Evolutionary conservation across 2,329 filamentous ascomycete species (phyloP), one percentile per base, ranked within the genome.

Genomic region (Scedosporium apiospermum): DNA sequence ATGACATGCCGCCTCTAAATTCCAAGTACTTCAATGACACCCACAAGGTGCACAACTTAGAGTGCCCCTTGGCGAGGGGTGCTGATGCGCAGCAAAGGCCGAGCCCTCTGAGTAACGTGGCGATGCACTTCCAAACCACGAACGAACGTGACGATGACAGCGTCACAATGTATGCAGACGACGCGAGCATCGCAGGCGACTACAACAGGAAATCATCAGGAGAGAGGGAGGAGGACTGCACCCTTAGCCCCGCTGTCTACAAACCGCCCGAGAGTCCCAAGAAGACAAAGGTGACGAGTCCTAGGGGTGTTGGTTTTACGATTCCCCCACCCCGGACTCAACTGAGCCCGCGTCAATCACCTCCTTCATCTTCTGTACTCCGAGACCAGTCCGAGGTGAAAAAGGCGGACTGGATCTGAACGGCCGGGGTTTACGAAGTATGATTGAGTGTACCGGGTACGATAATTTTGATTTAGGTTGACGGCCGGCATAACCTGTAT

Each of bases 161-260:
- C 5, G 62, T 55, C 16, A 64, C 63, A 1, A 58, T 59, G 42
- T 58, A 53, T 30, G 30, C 30, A 21, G 46, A 53, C 51, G 67
- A 70, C 41, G 49, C 62, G 16, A 30, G 34, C 26, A 21, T 38
- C 4, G 23, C 16, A 21, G 38, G 27, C 21, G 30, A 26, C 27
- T 3, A 12, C 14, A 16, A 34, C 16, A 21, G 12, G 44, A 46
- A 67, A 49, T 12, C 51, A 14, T 3, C 23, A 14, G 66, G 63
- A 41, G 46, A 69, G 16, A 65, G 68, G 3, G 69, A 72, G 3
- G 69, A 72, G 12, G 67, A 74, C 34, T 71, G 73, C 23, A 79
- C 75, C 1, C 73, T 85, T 2, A 83, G 77, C 63, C 79, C 83
- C 2, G 75, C 77, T 1, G 80, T 85, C 4, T 86, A 86, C 69